Conservation (phyloP, 306 rosid genomes). For the Gillenia trifoliata region DNA sequence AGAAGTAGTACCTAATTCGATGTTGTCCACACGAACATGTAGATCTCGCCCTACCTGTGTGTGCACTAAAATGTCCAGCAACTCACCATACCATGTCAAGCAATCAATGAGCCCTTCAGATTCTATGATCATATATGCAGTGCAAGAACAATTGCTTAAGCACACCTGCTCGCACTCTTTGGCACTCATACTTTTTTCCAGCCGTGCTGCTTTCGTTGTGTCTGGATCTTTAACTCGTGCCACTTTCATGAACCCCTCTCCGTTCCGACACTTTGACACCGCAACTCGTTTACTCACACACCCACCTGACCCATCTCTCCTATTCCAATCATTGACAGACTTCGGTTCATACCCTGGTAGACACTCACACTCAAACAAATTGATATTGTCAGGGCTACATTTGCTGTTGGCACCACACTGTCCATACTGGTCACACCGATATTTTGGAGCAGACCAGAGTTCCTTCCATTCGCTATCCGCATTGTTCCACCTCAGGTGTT, state of each 20-base stretch:
- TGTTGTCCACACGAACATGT: constrained; percentile 34
- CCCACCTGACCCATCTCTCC: constrained; percentile 41
- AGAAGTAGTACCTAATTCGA: constrained; percentile 12
- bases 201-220: constrained; percentile 25
- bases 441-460: constrained; percentile 23
- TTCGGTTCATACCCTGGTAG: constrained; percentile 51
- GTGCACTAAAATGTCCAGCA: constrained; percentile 37
- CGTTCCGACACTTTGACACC: constrained; percentile 24
- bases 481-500: background rate
- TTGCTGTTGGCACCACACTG: constrained; percentile 42
- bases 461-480: background rate
- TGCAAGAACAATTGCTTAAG: constrained; percentile 45
- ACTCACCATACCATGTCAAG: constrained; percentile 39
- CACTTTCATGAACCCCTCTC: constrained; percentile 47
- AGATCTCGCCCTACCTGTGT: constrained; percentile 34
- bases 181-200: constrained; percentile 1
- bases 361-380: constrained; percentile 36
- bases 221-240: constrained; percentile 43
- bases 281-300: constrained; percentile 35
- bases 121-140: constrained; percentile 32
- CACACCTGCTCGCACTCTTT: constrained; percentile 36
- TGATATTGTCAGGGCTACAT: constrained; percentile 33
- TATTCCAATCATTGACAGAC: constrained; percentile 24
- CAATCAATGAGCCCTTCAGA: constrained; percentile 32
- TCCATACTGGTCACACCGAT: constrained; percentile 39